A percentile compares a stretch with the other conserved stretches of the same genome.
Conservation (phyloP, 306 rosid species). For the Vicia villosa region DNA sequence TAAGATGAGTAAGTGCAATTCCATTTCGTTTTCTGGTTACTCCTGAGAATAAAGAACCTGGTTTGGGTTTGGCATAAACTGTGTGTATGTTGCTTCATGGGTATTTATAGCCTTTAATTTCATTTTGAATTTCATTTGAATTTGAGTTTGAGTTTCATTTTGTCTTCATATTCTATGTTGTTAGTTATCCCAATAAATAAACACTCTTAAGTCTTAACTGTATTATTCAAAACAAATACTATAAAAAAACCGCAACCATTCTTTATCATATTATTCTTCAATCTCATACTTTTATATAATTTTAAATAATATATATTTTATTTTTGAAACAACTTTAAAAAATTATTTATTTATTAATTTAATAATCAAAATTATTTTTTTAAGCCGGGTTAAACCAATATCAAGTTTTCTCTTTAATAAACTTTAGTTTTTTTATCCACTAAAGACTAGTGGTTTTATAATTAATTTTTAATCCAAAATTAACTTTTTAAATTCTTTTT, state of each 20-base stretch:
- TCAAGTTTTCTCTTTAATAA: too few relatives aligned
- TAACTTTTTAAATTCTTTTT: too few relatives aligned
- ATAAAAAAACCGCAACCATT: constrained; percentile 18
- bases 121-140: constrained; percentile 69
- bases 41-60: constrained; percentile 16
- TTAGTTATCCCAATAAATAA: neutral
- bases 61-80: constrained; percentile 48
- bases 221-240: neutral
- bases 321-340: neutral
- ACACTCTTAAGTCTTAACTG: constrained; percentile 2
- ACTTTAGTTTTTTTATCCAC: too few relatives aligned
- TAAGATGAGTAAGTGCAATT: neutral
- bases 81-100: neutral
- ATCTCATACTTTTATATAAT: neutral
- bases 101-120: constrained; percentile 58
- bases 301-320: neutral
- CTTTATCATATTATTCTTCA: neutral
- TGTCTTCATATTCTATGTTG: constrained; percentile 34
- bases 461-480: too few relatives aligned
- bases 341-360: too few relatives aligned
- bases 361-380: too few relatives aligned
- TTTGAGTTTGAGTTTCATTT: constrained; percentile 77
- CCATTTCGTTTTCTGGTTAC: constrained; percentile 1
- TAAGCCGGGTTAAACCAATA: too few relatives aligned
- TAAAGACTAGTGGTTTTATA: too few relatives aligned